Evolutionary conservation across 148 eudicot genomes (phyloP), one percentile per base, ranked within the genome.

Genomic region (Polygonum aviculare): DNA sequence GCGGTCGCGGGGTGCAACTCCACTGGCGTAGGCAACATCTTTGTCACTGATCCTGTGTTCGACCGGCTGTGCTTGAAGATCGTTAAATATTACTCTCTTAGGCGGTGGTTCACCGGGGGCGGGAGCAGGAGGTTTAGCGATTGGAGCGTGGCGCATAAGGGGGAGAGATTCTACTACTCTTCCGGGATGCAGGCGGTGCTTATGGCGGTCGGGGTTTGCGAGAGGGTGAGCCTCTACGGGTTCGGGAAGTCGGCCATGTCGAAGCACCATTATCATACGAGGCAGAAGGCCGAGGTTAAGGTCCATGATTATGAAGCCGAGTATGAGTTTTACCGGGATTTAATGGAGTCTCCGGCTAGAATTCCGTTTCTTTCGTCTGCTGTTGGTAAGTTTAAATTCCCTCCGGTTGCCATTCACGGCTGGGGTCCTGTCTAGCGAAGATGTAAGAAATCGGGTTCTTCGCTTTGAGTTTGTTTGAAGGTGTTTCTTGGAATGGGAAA

Each of bases 141-240:
- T 19, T 94, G 97, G 98, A 86, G 74, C 9, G 31, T 81, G 4
- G 82, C 90, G 21, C 95, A 94, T 48, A 97, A 85, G 6, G 97
- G 93, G 12, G 40, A 79, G 12, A 54, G 84, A 60, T 94, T 94
- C 75, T 97, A 94, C 80, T 90, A 94, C 85, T 94, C 98, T 33
- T 94, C 97, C 0, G 97, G 97, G 54, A 86, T 91, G 93, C 97
- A 94, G 76, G 98, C 98, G 14, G 88, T 94, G 60, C 84, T 88
- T 88, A 77, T 94, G 52, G 90, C 97, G 45, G 44, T 90, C 67
- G 98, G 95, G 40, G 74, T 90, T 49, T 94, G 98, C 79, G 95
- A 94, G 7, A 79, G 72, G 48, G 95, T 94, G 41, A 86, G 92
- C 65, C 49, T 94, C 16, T 88, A 87, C 63, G 97, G 97, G 78